phyloP scores from a whole-genome alignment of 768 basidiomycete genomes.

The Mycena albidolilacea region DNA sequence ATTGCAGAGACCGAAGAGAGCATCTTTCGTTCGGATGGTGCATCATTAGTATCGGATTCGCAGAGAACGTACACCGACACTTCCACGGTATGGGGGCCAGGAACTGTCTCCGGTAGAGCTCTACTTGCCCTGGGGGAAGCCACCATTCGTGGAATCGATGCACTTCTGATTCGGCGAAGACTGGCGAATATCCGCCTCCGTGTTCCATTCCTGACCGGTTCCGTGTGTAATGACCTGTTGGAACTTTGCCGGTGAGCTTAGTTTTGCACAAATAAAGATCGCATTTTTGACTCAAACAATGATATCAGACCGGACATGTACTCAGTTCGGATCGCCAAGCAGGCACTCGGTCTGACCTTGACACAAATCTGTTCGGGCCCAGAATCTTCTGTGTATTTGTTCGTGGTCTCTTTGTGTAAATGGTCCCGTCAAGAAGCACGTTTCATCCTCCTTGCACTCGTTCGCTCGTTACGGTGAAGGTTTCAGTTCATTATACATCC shows the following conservation, averaged over 20 bases:
- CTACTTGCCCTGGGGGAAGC: slow-evolving; percentile 41
- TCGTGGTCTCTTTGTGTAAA: slow-evolving; percentile 5
- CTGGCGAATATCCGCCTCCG: slow-evolving; percentile 26
- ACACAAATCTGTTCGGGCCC: slow-evolving; percentile 7
- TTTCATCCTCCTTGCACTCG: slow-evolving; percentile 13
- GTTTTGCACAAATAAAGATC: no score
- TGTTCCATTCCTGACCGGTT: not conserved
- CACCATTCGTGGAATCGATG: slow-evolving; percentile 40
- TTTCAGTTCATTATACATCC: no score
- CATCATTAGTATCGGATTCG: not conserved
- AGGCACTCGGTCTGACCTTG: slow-evolving; percentile 10
- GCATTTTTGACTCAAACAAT: not conserved
- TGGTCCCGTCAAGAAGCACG: slow-evolving; percentile 21
- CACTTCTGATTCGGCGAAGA: slow-evolving; percentile 35
- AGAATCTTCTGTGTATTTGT: not conserved
- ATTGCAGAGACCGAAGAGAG: no score
- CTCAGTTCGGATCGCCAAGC: slow-evolving; percentile 8
- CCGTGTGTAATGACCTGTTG: slow-evolving; percentile 16
- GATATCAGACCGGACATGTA: slow-evolving; percentile 21
- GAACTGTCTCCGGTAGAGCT: slow-evolving; percentile 40
- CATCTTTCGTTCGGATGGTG: no score
- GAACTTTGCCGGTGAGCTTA: slow-evolving; percentile 24
- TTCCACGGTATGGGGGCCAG: slow-evolving; percentile 41
- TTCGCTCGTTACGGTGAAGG: not conserved
- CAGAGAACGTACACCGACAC: slow-evolving; percentile 19